Evolutionary conservation across 2,329 filamentous ascomycete genomes (phyloP).

Genomic region (Aschersonia sp.): DNA sequence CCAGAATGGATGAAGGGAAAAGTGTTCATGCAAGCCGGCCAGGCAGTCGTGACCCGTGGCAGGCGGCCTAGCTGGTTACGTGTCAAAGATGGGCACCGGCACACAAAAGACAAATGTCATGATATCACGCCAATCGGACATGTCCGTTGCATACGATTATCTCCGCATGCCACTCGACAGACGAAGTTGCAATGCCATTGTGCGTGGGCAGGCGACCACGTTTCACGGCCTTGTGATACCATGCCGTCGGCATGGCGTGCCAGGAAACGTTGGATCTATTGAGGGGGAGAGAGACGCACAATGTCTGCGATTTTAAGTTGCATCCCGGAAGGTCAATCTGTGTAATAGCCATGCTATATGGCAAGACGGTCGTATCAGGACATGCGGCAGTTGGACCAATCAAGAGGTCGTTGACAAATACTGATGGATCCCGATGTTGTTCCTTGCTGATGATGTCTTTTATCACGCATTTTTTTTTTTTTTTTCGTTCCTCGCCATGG

Average conservation of each 20-base stretch:
- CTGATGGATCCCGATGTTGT: not conserved
- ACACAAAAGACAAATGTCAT: not conserved
- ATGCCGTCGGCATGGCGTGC: not conserved
- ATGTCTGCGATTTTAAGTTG: not conserved
- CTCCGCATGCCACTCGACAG: not conserved
- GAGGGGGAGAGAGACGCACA: not conserved
- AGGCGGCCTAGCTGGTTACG: not conserved
- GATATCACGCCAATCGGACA: not conserved
- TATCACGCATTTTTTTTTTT: not conserved
- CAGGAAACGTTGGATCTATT: not conserved
- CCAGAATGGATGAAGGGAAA: not conserved
- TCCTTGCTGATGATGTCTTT: conserved; percentile 8
- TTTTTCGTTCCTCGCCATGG: not conserved
- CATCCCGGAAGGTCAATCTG: not conserved
- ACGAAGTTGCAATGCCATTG: not conserved
- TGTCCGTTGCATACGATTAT: not conserved
- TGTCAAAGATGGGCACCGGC: not conserved
- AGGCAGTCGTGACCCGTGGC: not conserved
- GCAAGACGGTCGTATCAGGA: not conserved
- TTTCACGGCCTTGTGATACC: not conserved
- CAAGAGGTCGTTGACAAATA: not conserved
- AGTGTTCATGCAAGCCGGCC: not conserved
- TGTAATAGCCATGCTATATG: not conserved
- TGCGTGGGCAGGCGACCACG: not conserved
- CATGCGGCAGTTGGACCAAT: not conserved